These are phyloP conservation scores for Asterophora lycoperdoides DNA, from an alignment of 768 basidiomycete species.

Conservation along the genomic window DNA sequence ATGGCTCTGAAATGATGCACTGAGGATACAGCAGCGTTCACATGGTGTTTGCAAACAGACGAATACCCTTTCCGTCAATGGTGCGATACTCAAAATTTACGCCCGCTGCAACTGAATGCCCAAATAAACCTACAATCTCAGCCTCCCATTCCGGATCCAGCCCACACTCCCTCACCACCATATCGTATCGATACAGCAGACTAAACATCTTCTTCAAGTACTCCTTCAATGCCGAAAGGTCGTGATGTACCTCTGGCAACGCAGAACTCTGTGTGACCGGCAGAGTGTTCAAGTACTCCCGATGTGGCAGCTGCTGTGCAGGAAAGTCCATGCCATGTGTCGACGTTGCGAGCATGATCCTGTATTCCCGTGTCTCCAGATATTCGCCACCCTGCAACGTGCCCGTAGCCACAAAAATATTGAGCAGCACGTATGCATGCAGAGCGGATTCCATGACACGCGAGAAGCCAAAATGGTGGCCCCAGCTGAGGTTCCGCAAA, in stretches of 20 bases:
- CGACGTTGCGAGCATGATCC: constrained; percentile 13
- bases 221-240: constrained; percentile 22
- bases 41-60: too few relatives aligned
- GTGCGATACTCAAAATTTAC: neutral
- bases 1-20: too few relatives aligned
- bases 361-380: constrained; percentile 18
- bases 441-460: constrained; percentile 28
- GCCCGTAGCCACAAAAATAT: constrained; percentile 28
- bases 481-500: constrained; percentile 25
- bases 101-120: neutral
- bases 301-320: constrained; percentile 30
- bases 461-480: constrained; percentile 31
- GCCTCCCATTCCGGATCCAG: constrained; percentile 27
- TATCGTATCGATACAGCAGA: constrained; percentile 34
- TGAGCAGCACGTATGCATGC: constrained; percentile 33
- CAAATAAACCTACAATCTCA: constrained; percentile 15
- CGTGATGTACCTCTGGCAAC: constrained; percentile 15
- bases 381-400: constrained; percentile 26
- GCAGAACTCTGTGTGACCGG: neutral
- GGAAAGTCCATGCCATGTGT: constrained; percentile 23
- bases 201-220: constrained; percentile 34
- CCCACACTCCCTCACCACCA: constrained; percentile 33
- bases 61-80: too few relatives aligned
- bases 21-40: too few relatives aligned
- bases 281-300: constrained; percentile 20